Evolutionary conservation across 1,284 basidiomycete species (phyloP).

Genomic region (Fistulinella staudtii): DNA sequence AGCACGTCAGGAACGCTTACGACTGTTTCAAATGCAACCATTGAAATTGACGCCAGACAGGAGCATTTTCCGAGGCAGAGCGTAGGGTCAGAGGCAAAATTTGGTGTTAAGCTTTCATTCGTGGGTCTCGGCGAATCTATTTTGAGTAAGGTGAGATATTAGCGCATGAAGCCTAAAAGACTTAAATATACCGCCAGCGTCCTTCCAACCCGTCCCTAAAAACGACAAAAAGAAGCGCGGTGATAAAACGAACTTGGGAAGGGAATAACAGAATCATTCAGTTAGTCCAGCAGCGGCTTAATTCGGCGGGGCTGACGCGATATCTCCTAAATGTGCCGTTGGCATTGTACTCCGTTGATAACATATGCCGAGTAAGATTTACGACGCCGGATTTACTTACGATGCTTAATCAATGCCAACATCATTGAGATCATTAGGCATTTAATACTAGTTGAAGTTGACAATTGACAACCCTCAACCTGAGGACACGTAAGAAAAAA

Average conservation of each 20-base stretch:
- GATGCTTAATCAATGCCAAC: neutral
- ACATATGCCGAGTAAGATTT: neutral
- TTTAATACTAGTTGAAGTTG: no score
- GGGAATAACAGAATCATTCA: neutral
- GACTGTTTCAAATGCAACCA: neutral
- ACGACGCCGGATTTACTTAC: neutral
- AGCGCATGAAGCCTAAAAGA: no score
- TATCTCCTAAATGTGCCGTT: neutral
- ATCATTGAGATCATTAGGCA: conserved; percentile 1
- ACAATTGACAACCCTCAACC: no score
- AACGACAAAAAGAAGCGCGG: neutral
- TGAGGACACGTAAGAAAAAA: no score
- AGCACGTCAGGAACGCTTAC: neutral
- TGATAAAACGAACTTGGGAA: neutral
- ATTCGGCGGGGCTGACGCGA: neutral
- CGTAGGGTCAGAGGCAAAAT: neutral
- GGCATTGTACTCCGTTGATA: conserved; percentile 5
- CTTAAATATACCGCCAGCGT: no score
- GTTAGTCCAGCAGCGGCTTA: neutral
- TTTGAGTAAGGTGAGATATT: neutral
- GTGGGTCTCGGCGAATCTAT: neutral
- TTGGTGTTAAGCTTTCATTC: neutral
- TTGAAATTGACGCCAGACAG: neutral
- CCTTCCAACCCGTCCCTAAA: no score
- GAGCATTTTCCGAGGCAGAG: neutral